phyloP scores from a whole-genome alignment of 345 rosid species.

The thale cress (Arabidopsis thaliana) region TAIR10.1 NC_003071.7:14305501-14306000 shows the following conservation, averaged over 20 bases:
- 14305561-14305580: conserved; percentile 91
- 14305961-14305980: conserved; percentile 36
- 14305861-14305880: conserved; percentile 39
- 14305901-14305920: conserved; percentile 19
- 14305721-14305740: conserved; percentile 72
- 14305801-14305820: conserved; percentile 73
- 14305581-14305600: conserved; percentile 62
- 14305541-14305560: conserved; percentile 81
- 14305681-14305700: conserved; percentile 7
- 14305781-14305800: conserved; percentile 92
- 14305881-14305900: conserved; percentile 97
- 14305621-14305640: conserved; percentile 99
- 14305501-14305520: conserved; percentile 82
- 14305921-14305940: conserved; percentile 32
- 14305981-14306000: conserved; percentile 12
- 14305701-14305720: conserved; percentile 3
- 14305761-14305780: conserved; percentile 81
- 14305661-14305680: background rate
- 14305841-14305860: conserved; percentile 38
- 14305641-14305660: conserved; percentile 39
- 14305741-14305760: conserved; percentile 75
- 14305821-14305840: conserved; percentile 53
- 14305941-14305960: conserved; percentile 33
- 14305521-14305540: conserved; percentile 66
- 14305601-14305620: conserved; percentile 72